Evolutionary conservation across 1,284 basidiomycete species (phyloP), one percentile per base, ranked within the genome.

Genomic region (Kalmanozyma brasiliensis): DNA sequence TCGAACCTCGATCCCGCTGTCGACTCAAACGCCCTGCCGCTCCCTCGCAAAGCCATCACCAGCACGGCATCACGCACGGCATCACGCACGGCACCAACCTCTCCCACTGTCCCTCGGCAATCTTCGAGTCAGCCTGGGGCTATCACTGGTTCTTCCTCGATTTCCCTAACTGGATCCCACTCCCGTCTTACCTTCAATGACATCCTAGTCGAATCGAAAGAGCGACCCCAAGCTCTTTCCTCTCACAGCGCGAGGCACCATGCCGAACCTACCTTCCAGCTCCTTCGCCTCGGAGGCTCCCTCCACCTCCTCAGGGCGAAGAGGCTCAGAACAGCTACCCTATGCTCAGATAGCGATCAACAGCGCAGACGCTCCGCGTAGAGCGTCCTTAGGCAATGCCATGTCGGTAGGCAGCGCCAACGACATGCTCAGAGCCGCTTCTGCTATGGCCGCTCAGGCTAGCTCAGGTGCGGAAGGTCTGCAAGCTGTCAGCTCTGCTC

Each of bases 391-490:
- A 1, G 65, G 59, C 9, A 49, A 49, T 19, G 32, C 40, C 3
- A 17, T 43, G 17, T 35, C 52, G 8, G 11, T 49, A 11, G 59
- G 51, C 11, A 75, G 57, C 26, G 73, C 73, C 38, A 59, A 62
- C 24, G 53, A 63, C 17, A 76, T 76, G 70, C 73, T 76, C 29
- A 45, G 63, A 19, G 73, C 73, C 16, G 73, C 73, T 8, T 70
- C 62, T 4, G 65, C 65, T 13, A 66, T 76, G 57, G 67, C 67
- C 6, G 66, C 66, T 1, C 62, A 73, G 44, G 73, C 73, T 1
- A 72, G 68, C 52, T 64, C 62, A 6, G 61, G 68, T 16, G 58
- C 70, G 8, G 59, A 64, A 41, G 73, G 70, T 36, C 52, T 75
- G 2, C 70, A 75, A 29, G 69, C 69, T 8, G 70, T 75, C 52